Base-by-base conservation (phyloP, 768 basidiomycete genomes). In the Psilocybe cyanescens region DNA sequence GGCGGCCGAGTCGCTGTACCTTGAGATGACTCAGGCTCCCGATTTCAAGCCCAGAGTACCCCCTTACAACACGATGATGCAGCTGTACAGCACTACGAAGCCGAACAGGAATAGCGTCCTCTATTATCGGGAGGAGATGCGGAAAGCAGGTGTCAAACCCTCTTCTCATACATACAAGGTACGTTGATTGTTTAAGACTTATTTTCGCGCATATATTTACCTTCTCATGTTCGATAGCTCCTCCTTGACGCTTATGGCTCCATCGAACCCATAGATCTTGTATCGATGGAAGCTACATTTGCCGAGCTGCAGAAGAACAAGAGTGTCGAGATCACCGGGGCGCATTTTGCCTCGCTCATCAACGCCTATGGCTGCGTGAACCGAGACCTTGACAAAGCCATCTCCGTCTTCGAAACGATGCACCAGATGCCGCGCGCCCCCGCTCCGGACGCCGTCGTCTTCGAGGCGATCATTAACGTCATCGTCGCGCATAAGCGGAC, bases 51-150 rank as follows among this genome's bases (percentile, higher is more conserved):
- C 96, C 8, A 83, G 95, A 6, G 88, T 97, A 1, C 97, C 97
- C 17, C 97, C 97, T 0, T 99, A 89, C 82, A 99, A 99, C 78
- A 95, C 91, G 35, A 97, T 99, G 95, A 98, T 99, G 86, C 97
- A 99, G 73, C 81, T 97, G 68, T 95, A 94, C 76, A 89, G 91
- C 52, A 86, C 89, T 58, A 95, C 91, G n/a, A 92, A 91, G 73
- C 97, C 95, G 1, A 89, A 93, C 64, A 86, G 95, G 55, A 83
- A 83, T 29, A 83, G 87, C 50, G 92, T 90, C 16, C 75, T 98
- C 29, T 79, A 84, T 67, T 99, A 89, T 72, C 91, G 91, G 73
- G 71, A 90, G 51, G 79, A 85, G 68, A 80, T 99, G 74, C 72
- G 78, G 37, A 71, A 73, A 30, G 87, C 83, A 3, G 75, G 80